Evolutionary conservation across 2,329 filamentous ascomycete genomes (phyloP), one percentile per base, ranked within the genome.

Genomic region (Ascochyta rabiei): DNA sequence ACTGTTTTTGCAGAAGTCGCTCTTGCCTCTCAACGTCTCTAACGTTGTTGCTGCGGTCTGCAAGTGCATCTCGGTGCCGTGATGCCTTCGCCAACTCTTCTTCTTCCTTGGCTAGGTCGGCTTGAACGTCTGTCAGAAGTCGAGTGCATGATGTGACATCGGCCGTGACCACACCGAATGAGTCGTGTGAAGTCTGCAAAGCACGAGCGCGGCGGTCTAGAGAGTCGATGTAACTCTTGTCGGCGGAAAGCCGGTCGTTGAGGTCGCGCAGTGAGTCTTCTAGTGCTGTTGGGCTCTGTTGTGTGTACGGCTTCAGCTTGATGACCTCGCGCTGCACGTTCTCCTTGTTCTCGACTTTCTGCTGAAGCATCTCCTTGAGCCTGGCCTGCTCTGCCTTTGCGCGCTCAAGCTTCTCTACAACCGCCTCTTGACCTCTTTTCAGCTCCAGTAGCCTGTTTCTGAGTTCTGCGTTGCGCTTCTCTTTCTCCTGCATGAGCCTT

Each of bases 11-110:
- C 56, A 98, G 81, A 62, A 97, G 81, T 16, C 87, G 84, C 79
- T 98, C 93, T 16, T 90, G 89, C 55, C 93, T 84, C 75, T 98
- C 95, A 4, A 98, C 90, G 74, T 98, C 93, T 57, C 91, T 86
- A 16, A 96, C 92, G 67, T 91, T 96, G 66, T 95, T 96, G 42
- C 89, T 89, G 53, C 91, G 85, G 72, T 97, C 93, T 2, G 90
- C 89, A 5, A 99, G 84, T 2, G 91, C 90, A 63, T 99, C 95
- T 50, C 89, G 84, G 71, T 97, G 93, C 69, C 87, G 86, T 9
- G 87, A 83, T 51, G 93, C 93, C 57, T 89, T 86, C 8, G 87
- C 84, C 64, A 90, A 86, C 74, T 96, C 93, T 54, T 98, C 93
- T 40, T 98, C 93, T 75, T 98, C 93, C 73, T 93, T 96, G 40